A percentile compares a stretch with the other conserved stretches of the same genome.
phyloP scores from a whole-genome alignment of 441 rosid genomes.

The Adansonia grandidieri region DNA sequence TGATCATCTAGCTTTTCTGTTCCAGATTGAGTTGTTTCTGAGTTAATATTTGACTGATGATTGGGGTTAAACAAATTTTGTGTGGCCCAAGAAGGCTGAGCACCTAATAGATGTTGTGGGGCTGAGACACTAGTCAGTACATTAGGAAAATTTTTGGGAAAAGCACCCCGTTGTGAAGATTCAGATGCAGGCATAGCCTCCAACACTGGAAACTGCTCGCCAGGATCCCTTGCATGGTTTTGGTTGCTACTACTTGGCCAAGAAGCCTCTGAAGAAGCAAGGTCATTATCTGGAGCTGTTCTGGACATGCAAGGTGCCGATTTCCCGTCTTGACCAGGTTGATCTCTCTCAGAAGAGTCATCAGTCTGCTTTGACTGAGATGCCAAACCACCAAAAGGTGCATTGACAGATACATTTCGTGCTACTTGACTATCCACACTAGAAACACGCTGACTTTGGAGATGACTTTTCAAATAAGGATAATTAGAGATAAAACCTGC shows the following conservation, averaged over 20 bases:
- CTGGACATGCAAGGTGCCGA: slow-evolving; percentile 34
- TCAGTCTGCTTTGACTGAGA: slow-evolving; percentile 45
- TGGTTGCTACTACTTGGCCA: slow-evolving; percentile 34
- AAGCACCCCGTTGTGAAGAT: slow-evolving; percentile 43
- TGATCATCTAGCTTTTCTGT: slow-evolving; percentile 47
- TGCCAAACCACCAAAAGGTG: slow-evolving; percentile 44
- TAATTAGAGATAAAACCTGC: slow-evolving; percentile 42
- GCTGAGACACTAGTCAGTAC: slow-evolving; percentile 46
- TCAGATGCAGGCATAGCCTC: slow-evolving; percentile 49
- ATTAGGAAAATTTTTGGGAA: slow-evolving; percentile 41
- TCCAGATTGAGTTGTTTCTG: slow-evolving; percentile 42
- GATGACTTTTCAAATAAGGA: slow-evolving; percentile 49
- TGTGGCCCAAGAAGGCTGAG: slow-evolving; percentile 40
- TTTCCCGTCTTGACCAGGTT: slow-evolving; percentile 39
- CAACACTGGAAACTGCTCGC: slow-evolving; percentile 51
- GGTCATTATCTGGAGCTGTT: slow-evolving; percentile 30
- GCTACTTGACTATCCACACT: slow-evolving; percentile 42
- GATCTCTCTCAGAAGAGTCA: slow-evolving; percentile 48
- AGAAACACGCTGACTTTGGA: slow-evolving; percentile 42
- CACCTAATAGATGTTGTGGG: slow-evolving; percentile 44
- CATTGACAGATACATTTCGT: slow-evolving; percentile 37
- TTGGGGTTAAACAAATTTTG: slow-evolving; percentile 40
- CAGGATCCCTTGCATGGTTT: slow-evolving; percentile 39
- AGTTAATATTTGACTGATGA: slow-evolving; percentile 40
- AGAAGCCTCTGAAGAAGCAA: slow-evolving; percentile 39